phyloP scores from a whole-genome alignment of 768 basidiomycete species.

The Mycena galericulata region DNA sequence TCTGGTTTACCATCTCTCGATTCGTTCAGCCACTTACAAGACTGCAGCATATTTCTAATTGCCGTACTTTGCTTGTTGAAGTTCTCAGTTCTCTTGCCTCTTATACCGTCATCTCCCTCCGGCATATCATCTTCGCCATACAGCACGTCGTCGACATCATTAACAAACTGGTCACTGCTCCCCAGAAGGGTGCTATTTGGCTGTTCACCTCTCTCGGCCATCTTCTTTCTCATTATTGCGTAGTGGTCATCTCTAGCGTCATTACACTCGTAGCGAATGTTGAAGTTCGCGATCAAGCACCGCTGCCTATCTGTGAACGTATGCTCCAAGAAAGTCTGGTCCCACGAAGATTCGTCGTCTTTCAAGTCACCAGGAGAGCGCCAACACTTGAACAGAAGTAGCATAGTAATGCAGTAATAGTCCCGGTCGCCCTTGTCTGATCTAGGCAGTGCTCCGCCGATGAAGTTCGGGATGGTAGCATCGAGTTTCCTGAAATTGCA shows the following conservation, averaged over 20 bases:
- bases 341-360: conserved; percentile 7
- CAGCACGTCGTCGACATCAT: no score
- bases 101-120: no score
- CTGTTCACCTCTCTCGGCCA: no score
- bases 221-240: conserved; percentile 21
- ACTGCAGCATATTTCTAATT: no score
- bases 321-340: not conserved
- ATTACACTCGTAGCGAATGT: conserved; percentile 43
- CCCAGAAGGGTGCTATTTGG: no score
- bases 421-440: conserved; percentile 44
- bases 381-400: conserved; percentile 43
- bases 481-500: conserved; percentile 18
- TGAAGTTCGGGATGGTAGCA: conserved; percentile 40
- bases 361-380: conserved; percentile 36
- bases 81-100: no score
- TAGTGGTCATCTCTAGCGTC: conserved; percentile 34
- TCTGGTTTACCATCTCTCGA: no score
- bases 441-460: conserved; percentile 38
- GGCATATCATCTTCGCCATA: no score
- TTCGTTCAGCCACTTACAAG: no score
- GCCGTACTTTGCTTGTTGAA: no score
- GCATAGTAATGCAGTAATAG: conserved; percentile 42
- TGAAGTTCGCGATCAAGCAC: conserved; percentile 39
- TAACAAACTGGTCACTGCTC: no score
- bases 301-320: not conserved